phyloP scores from a whole-genome alignment of 1,284 basidiomycete genomes.

The Sparassis latifolia region DNA sequence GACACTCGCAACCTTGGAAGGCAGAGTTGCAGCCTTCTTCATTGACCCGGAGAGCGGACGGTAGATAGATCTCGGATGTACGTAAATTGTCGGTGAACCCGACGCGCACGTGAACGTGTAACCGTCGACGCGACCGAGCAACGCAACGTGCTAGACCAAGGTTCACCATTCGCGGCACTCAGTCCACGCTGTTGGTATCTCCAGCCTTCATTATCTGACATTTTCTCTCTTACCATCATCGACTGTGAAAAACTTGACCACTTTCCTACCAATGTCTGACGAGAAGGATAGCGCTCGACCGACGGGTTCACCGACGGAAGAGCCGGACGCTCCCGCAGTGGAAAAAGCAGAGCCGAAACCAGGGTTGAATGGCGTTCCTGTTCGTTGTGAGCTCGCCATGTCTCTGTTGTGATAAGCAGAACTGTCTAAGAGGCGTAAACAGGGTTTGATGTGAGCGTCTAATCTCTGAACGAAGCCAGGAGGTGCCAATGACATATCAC shows the following conservation, averaged over 20 bases:
- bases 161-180: background rate
- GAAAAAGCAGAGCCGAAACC: constrained; percentile 20
- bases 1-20: too few relatives aligned
- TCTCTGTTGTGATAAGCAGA: background rate
- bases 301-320: constrained; percentile 19
- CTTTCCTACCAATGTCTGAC: constrained; percentile 6
- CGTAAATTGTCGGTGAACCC: too few relatives aligned
- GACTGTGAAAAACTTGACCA: background rate
- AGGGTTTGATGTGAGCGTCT: constrained; percentile 25
- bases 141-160: too few relatives aligned
- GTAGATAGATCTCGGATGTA: too few relatives aligned
- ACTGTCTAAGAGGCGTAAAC: background rate
- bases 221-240: background rate
- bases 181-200: background rate
- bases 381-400: constrained; percentile 20
- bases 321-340: constrained; percentile 15
- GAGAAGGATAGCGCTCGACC: constrained; percentile 10
- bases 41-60: too few relatives aligned
- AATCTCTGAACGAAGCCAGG: background rate
- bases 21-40: too few relatives aligned
- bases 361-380: constrained; percentile 22
- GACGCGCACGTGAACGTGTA: too few relatives aligned
- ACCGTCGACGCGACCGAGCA: too few relatives aligned
- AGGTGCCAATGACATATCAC: constrained; percentile 1
- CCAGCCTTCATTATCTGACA: background rate